phyloP scores from a whole-genome alignment of 768 basidiomycete species.

The Mycena olivaceomarginata region DNA sequence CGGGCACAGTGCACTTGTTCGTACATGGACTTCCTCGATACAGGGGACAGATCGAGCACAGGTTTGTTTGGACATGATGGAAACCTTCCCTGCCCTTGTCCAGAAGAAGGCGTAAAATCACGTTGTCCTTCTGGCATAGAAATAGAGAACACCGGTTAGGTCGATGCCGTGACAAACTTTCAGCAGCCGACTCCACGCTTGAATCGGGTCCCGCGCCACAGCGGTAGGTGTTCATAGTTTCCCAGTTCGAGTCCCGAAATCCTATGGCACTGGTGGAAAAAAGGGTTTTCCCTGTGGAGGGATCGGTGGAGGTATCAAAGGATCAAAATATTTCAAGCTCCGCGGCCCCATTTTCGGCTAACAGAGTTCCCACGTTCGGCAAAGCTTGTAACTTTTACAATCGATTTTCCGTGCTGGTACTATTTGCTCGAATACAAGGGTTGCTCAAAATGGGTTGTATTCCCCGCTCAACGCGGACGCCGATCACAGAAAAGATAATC shows the following conservation, averaged over 20 bases:
- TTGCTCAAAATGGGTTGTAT: too few relatives aligned
- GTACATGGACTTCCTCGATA: background rate
- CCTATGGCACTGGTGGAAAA: background rate
- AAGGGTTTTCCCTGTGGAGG: background rate
- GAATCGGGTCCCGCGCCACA: background rate
- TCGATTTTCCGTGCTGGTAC: background rate
- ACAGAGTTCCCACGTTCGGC: too few relatives aligned
- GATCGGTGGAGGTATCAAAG: constrained; percentile 1
- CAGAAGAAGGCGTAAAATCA: background rate
- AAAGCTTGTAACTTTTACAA: background rate
- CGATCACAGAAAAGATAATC: background rate
- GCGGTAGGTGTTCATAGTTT: background rate
- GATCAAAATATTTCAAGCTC: background rate
- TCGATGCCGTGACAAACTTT: constrained; percentile 16
- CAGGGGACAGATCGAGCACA: background rate
- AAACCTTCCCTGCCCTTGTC: background rate
- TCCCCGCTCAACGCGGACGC: background rate
- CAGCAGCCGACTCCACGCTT: background rate
- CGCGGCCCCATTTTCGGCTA: background rate
- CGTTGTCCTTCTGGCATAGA: background rate
- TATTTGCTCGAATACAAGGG: too few relatives aligned
- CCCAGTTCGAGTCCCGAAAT: too few relatives aligned
- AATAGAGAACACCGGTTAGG: constrained; percentile 15
- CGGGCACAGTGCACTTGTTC: background rate
- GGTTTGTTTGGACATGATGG: background rate